A percentile compares a stretch with the other conserved stretches of the same genome.
Conservation (phyloP, 768 basidiomycete species). For the Lanmaoa pseudosensibilis region DNA sequence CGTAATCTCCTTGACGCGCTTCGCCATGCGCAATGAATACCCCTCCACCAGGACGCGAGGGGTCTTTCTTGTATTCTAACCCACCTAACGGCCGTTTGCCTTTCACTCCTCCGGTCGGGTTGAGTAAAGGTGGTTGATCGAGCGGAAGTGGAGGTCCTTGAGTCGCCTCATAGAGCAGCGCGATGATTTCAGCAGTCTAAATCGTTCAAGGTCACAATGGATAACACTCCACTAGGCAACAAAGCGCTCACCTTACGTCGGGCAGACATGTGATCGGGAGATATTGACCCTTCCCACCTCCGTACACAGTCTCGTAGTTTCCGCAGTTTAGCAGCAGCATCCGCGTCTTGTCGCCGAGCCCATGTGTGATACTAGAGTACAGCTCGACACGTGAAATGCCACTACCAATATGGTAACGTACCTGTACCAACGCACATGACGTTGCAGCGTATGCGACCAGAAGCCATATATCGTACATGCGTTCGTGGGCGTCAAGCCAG, state of each 20-base stretch:
- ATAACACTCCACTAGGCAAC: not conserved
- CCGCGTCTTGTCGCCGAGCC: conserved; percentile 76
- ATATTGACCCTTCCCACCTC: conserved; percentile 84
- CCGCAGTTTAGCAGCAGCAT: conserved; percentile 71
- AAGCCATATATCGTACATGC: conserved; percentile 83
- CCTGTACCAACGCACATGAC: conserved; percentile 88
- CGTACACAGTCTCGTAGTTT: conserved; percentile 82
- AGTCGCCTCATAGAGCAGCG: conserved; percentile 91
- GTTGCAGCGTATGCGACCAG: conserved; percentile 86
- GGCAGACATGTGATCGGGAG: conserved; percentile 92
- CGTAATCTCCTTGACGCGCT: conserved; percentile 44
- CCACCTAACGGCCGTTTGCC: conserved; percentile 50
- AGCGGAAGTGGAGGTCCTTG: conserved; percentile 61
- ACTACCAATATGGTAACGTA: conserved; percentile 34
- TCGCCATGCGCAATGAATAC: conserved; percentile 70
- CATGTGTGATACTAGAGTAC: conserved; percentile 83
- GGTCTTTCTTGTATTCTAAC: conserved; percentile 77
- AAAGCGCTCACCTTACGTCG: conserved; percentile 71
- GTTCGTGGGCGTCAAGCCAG: conserved; percentile 84
- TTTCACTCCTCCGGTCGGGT: conserved; percentile 76
- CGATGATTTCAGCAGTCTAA: conserved; percentile 90
- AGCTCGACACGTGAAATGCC: conserved; percentile 8
- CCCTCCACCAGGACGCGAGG: conserved; percentile 80
- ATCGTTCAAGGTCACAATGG: not conserved
- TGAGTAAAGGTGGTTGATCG: conserved; percentile 62